Conservation (phyloP, 768 basidiomycete species). For the Asterophora parasitica region DNA sequence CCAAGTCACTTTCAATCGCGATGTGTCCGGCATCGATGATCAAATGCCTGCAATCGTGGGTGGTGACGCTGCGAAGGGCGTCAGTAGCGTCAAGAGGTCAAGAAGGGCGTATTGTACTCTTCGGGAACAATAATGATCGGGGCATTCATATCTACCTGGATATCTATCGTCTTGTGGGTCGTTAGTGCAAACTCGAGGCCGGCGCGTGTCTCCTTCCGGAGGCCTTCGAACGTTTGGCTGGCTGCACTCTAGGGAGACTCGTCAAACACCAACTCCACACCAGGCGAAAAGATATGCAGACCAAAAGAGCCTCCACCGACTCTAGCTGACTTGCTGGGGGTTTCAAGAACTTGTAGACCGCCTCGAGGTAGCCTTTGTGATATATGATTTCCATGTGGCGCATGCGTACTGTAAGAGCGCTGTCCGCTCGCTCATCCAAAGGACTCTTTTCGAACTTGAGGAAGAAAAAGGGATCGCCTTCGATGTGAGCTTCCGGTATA, state of each 20-base stretch:
- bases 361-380: constrained; percentile 90
- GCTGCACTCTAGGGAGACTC: constrained; percentile 65
- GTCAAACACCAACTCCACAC: constrained; percentile 2
- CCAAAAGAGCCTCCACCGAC: constrained; percentile 89
- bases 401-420: constrained; percentile 83
- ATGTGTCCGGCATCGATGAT: constrained; percentile 97
- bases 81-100: constrained; percentile 3
- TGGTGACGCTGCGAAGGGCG: constrained; percentile 54
- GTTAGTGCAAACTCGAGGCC: constrained; percentile 92
- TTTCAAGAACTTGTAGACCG: constrained; percentile 85
- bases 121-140: constrained; percentile 97
- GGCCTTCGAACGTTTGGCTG: constrained; percentile 86
- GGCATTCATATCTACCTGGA: constrained; percentile 95
- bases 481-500: constrained; percentile 14
- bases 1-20: constrained; percentile 86
- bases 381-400: constrained; percentile 97
- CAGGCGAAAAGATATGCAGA: constrained; percentile 29
- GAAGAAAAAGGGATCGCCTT: constrained; percentile 72
- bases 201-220: constrained; percentile 90
- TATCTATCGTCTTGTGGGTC: constrained; percentile 90
- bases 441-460: constrained; percentile 91
- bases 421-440: constrained; percentile 88
- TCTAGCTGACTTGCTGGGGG: constrained; percentile 94
- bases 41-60: constrained; percentile 74
- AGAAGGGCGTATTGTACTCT: constrained; percentile 46